phyloP scores from a whole-genome alignment of 148 eudicot species.

The Silene latifolia region DNA sequence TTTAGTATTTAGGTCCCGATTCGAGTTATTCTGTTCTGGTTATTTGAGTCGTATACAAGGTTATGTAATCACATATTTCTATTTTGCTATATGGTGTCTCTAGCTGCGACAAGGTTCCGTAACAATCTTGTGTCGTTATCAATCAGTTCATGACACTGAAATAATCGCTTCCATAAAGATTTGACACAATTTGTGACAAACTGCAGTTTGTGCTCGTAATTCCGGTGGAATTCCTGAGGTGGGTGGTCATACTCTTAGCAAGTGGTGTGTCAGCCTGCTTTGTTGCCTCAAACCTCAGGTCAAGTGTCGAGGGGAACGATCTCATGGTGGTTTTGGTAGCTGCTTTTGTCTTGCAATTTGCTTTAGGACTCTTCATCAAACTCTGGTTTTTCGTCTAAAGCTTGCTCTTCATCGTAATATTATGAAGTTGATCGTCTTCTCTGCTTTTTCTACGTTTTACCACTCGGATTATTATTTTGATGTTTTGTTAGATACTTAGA shows the following conservation, averaged over 20 bases:
- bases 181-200: slow-evolving; percentile 9
- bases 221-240: slow-evolving; percentile 78
- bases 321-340: slow-evolving; percentile 54
- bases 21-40: neutral
- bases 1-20: neutral
- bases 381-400: slow-evolving; percentile 69
- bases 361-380: slow-evolving; percentile 81
- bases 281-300: slow-evolving; percentile 65
- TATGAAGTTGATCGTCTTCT: neutral
- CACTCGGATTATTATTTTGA: neutral
- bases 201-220: slow-evolving; percentile 74
- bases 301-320: slow-evolving; percentile 53
- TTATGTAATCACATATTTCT: neutral
- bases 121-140: neutral
- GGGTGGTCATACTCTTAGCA: slow-evolving; percentile 61
- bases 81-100: neutral
- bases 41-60: neutral
- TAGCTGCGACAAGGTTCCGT: neutral
- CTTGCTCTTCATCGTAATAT: neutral
- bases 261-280: slow-evolving; percentile 77
- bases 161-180: neutral
- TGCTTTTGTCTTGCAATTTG: slow-evolving; percentile 75
- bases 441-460: slow-evolving; percentile 2
- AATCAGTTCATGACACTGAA: neutral
- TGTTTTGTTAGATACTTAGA: neutral